Base-by-base conservation (phyloP, 495 filamentous ascomycete species). In the Daldinia loculata region DNA sequence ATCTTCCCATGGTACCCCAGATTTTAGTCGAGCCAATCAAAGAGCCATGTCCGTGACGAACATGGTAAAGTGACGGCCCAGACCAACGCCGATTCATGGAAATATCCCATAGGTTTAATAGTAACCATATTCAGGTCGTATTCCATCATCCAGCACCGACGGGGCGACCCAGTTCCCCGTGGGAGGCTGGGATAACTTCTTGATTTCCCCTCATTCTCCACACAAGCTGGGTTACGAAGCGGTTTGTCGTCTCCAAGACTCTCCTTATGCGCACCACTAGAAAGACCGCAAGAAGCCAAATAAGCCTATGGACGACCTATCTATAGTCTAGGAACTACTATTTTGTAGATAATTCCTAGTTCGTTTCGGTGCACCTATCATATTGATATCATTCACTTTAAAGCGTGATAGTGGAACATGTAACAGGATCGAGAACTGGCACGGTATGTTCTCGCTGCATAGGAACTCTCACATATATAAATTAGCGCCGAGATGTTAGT, bases 11-110 rank as follows among this genome's bases (percentile, higher is more conserved):
- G 59, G 6, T 67, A 72, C 60, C 69, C 69, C 69, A 59, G 64
- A 19, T 67, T 63, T 67, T 67, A 72, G 60, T 67, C 69, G 69
- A 67, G 48, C 69, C 69, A 72, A 72, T 72, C 53, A 61, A 29
- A 45, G 3, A 1, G 32, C 27, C 22, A 24, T 19, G n/a, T 34
- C 48, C 11, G 26, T 39, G 39, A 60, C 63, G 19, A 67, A 72
- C 29, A 43, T 17, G 64, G 63, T 63, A 67, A 64, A 30, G 63
- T 48, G 27, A 15, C 29, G 39, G 64, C 55, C 69, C 39, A 63
- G 59, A 19, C 64, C 63, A 61, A 19, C 48, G 69, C 69, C 59
- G 58, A 72, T 72, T 67, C 64, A 71, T 60, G 69, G 69, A 71
- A 70, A 63, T 62, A 56, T 60, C 29, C 34, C 43, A 11, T 52